These are phyloP conservation scores for Eutrema japonicum DNA, from an alignment of 345 rosid genomes.

Conservation along the genomic window DNA sequence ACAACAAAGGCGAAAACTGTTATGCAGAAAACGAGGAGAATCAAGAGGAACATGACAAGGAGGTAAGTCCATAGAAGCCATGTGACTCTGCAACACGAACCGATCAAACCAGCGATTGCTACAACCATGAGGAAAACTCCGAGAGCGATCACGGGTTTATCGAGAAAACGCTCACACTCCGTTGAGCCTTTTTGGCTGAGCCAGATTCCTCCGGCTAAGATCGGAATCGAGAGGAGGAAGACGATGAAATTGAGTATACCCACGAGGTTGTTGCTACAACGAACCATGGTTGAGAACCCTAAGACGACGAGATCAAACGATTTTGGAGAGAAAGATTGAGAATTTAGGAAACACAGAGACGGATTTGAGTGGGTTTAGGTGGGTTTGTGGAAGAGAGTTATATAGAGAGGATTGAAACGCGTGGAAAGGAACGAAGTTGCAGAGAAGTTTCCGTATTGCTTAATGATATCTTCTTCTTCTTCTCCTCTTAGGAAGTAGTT, in stretches of 20 bases:
- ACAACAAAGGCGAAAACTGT: constrained; percentile 87
- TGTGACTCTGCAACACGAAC: constrained; percentile 86
- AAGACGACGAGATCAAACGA: background rate
- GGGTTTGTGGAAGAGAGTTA: background rate
- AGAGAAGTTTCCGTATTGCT: constrained; percentile 33
- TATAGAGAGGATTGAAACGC: constrained; percentile 35
- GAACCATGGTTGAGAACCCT: constrained; percentile 40
- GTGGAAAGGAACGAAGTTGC: constrained; percentile 28
- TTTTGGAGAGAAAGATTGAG: constrained; percentile 20
- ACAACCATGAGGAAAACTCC: constrained; percentile 83
- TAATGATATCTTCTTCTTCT: constrained; percentile 5
- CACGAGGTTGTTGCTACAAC: constrained; percentile 77
- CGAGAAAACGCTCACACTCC: constrained; percentile 85
- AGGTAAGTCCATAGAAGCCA: constrained; percentile 91
- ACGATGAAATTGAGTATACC: constrained; percentile 80
- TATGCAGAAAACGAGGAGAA: constrained; percentile 63
- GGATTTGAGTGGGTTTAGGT: background rate
- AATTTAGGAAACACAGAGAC: constrained; percentile 22
- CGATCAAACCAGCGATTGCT: constrained; percentile 82
- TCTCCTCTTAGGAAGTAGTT: constrained; percentile 20
- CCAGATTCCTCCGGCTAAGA: constrained; percentile 86
- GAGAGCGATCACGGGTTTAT: constrained; percentile 69
- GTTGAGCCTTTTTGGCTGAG: constrained; percentile 64
- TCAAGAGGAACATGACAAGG: constrained; percentile 81
- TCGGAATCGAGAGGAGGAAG: constrained; percentile 79